A percentile compares a stretch with the other conserved stretches of the same genome.
Evolutionary conservation across 352 stramenopile genomes (phyloP).

Genomic region (Phytophthora crassamura): DNA sequence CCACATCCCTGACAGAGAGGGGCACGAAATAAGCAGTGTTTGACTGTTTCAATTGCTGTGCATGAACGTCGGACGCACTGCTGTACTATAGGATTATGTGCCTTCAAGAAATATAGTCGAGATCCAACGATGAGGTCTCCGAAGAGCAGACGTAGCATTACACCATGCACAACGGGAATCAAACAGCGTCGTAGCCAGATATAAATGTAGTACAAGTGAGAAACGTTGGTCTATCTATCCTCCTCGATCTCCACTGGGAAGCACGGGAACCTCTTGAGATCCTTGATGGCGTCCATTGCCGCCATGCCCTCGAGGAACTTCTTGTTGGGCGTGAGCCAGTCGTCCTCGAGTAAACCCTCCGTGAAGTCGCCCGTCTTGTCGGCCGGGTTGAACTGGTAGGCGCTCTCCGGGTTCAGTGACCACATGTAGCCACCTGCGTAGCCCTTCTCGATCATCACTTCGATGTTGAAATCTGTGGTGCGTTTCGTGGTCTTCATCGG

Average conservation of each 20-base stretch:
- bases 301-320: constrained; percentile 56
- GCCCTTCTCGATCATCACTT: constrained; percentile 48
- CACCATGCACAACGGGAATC: no score
- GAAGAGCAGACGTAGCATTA: no score
- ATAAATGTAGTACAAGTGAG: no score
- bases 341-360: constrained; percentile 55
- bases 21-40: no score
- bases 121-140: no score
- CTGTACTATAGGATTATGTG: no score
- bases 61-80: no score
- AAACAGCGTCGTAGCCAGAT: no score
- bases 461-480: constrained; percentile 56
- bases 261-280: constrained; percentile 63
- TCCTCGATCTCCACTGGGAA: constrained; percentile 38
- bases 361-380: constrained; percentile 55
- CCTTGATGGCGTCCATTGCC: constrained; percentile 47
- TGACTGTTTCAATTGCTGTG: no score
- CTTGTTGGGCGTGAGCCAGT: constrained; percentile 66
- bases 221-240: background rate
- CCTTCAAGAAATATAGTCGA: no score
- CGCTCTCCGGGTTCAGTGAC: constrained; percentile 66
- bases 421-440: constrained; percentile 70
- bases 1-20: no score
- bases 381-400: constrained; percentile 66
- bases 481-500: constrained; percentile 50